Percentiles rank a stretch among this genome's conserved stretches.
phyloP scores from a whole-genome alignment of 495 filamentous ascomycete species.

The Annulohypoxylon nitens region DNA sequence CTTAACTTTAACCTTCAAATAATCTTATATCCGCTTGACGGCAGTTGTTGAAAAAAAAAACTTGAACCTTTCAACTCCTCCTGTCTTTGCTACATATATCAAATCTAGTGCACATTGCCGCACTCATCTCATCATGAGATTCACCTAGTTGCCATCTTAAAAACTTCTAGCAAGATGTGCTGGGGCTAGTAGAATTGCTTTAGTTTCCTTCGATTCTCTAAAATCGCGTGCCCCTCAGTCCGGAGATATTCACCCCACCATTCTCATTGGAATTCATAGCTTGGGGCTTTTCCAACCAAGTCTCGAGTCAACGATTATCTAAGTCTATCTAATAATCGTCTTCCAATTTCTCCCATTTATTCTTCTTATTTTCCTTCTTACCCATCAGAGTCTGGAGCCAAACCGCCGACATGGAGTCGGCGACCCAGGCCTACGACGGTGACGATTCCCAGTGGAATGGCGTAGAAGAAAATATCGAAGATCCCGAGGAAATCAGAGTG shows the following conservation, averaged over 20 bases:
- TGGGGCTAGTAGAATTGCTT: conserved; percentile 10
- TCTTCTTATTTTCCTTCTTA: background rate
- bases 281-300: conserved; percentile 7
- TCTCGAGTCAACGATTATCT: conserved; percentile 26
- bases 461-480: conserved; percentile 71
- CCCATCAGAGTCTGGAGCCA: background rate
- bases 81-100: background rate
- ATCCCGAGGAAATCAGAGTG: conserved; percentile 80
- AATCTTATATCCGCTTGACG: background rate
- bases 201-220: conserved; percentile 12
- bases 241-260: conserved; percentile 34
- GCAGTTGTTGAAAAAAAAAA: conserved; percentile 2
- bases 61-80: background rate
- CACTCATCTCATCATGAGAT: conserved; percentile 8
- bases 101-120: background rate
- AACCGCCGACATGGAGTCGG: conserved; percentile 30
- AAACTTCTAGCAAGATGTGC: conserved; percentile 24
- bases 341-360: conserved; percentile 1
- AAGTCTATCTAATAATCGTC: conserved; percentile 11
- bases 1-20: conserved; percentile 14
- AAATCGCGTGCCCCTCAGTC: conserved; percentile 40
- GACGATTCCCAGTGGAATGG: conserved; percentile 66
- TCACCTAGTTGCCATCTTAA: conserved; percentile 10
- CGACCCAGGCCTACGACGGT: conserved; percentile 26
- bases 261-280: background rate